These are phyloP conservation scores for Talaromyces amestolkiae DNA, from an alignment of 2,329 filamentous ascomycete species.

Conservation along the genomic window DNA sequence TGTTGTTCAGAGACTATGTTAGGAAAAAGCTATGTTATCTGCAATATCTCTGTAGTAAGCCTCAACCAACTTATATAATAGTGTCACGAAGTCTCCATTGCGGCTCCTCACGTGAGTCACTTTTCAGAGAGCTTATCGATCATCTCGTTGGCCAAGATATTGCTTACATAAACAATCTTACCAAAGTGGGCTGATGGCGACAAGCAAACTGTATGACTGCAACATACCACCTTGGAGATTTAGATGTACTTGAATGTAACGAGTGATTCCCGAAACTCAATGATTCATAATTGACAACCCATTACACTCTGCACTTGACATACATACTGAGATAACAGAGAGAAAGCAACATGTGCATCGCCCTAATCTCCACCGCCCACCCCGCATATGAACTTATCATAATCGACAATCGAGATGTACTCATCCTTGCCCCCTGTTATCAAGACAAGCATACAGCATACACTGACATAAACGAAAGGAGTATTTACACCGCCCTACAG, in stretches of 20 bases:
- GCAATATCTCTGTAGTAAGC: too few relatives aligned
- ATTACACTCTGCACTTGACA: background rate
- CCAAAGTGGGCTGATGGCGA: background rate
- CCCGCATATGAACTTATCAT: conserved; percentile 72
- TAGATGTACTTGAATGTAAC: background rate
- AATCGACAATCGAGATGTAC: conserved; percentile 73
- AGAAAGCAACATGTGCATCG: conserved; percentile 65
- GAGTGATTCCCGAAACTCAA: background rate
- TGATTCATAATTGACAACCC: background rate
- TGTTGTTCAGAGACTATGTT: too few relatives aligned
- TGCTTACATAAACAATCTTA: background rate
- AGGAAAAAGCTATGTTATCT: too few relatives aligned
- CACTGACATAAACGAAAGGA: conserved; percentile 44
- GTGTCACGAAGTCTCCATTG: too few relatives aligned
- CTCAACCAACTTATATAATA: too few relatives aligned
- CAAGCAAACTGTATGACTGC: background rate
- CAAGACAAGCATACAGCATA: background rate
- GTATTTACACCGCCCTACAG: conserved; percentile 61
- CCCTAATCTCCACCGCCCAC: conserved; percentile 70
- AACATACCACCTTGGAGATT: background rate
- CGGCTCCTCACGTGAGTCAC: too few relatives aligned
- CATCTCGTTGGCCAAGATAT: background rate
- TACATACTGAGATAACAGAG: background rate
- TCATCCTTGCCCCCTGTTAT: background rate
- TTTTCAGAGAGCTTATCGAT: too few relatives aligned